Base-by-base conservation (phyloP, 1,284 basidiomycete species). In the Exsudoporus floridanus region DNA sequence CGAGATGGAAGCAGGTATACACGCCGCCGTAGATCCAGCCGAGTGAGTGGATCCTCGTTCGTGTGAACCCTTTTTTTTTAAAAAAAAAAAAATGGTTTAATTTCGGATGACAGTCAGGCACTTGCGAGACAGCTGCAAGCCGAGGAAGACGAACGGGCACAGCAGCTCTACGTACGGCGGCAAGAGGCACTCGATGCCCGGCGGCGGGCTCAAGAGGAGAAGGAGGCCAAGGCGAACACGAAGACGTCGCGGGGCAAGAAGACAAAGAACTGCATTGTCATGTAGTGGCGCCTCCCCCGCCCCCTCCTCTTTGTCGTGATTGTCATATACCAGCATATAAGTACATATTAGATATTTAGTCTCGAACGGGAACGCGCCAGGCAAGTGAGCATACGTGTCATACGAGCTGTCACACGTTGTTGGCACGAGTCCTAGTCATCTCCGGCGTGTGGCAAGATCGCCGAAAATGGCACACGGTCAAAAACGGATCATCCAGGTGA, bases 101-200 rank as follows among this genome's bases (percentile, higher is more conserved):
- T n/a, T n/a, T n/a, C n/a, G n/a, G n/a, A n/a, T n/a, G n/a, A n/a
- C 23, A 90, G 86, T 61, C 76, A 75, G 31, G 79, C 77, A 16
- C 74, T 92, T 0, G 91, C 91, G 3, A 76, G 74, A 44, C 82
- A 84, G 56, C 72, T 93, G 7, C 90, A 92, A 63, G 81, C 78
- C 1, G 86, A 89, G 56, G 90, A 92, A 67, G 83, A 92, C 41
- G 75, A 75, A 9, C 70, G 67, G 3, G 80, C 81, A 5, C 67
- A 69, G 0, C 69, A 70, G 21, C 60, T 73, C 41, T 75, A 78
- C 40, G 71, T 71, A 13, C 69, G 65, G 10, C 73, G 71, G 1
- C 70, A 77, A 45, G 69, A 72, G 44, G 63, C 72, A 18, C 62
- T 61, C 54, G 69, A 53, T 13, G 3, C 23, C 4, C 56, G 49